A percentile compares a stretch with the other conserved stretches of the same genome.
phyloP scores from a whole-genome alignment of 805 yeast genomes.

The Candida adriatica region DNA sequence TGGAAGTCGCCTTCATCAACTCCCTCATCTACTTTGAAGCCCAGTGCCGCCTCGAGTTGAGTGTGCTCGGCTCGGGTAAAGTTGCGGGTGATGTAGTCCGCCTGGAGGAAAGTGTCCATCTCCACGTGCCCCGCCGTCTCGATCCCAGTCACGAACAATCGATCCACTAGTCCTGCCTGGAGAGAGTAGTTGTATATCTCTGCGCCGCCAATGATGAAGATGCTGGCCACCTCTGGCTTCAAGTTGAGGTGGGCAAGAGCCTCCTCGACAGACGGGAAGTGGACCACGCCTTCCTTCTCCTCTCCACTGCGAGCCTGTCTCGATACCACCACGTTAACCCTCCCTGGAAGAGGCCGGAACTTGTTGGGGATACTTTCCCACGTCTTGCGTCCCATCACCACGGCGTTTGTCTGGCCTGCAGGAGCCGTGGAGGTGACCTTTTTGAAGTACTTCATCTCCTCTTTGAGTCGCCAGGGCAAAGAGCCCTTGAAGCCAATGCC shows the following conservation, averaged over 20 bases:
- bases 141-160: constrained; percentile 68
- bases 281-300: constrained; percentile 24
- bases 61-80: constrained; percentile 33
- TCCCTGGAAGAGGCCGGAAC: constrained; percentile 74
- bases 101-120: constrained; percentile 67
- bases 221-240: constrained; percentile 37
- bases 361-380: constrained; percentile 89
- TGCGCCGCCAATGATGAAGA: constrained; percentile 91
- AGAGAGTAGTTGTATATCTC: constrained; percentile 63
- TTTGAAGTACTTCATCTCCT: constrained; percentile 82
- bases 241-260: constrained; percentile 32
- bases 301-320: constrained; percentile 25
- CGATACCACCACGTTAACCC: constrained; percentile 74
- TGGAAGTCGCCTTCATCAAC: constrained; percentile 41
- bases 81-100: constrained; percentile 21
- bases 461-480: constrained; percentile 81
- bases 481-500: constrained; percentile 83
- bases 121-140: constrained; percentile 32
- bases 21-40: constrained; percentile 22
- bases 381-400: constrained; percentile 92
- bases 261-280: constrained; percentile 34
- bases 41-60: constrained; percentile 34
- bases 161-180: constrained; percentile 41
- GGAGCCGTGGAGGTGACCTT: constrained; percentile 49
- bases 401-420: constrained; percentile 48